phyloP scores from a whole-genome alignment of 2,329 filamentous ascomycete genomes.

The Alternaria longipes region DNA sequence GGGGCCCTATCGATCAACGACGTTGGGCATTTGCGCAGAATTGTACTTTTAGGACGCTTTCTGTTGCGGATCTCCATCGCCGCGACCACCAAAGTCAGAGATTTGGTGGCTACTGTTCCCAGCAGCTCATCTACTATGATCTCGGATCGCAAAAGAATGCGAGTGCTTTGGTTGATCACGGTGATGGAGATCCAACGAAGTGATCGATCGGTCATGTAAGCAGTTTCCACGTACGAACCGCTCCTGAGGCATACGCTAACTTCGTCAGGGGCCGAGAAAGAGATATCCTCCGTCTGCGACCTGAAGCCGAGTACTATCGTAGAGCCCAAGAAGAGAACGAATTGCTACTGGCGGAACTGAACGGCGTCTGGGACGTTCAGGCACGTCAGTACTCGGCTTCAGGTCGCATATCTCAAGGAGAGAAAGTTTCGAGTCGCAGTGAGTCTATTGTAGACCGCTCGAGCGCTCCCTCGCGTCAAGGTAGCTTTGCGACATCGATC shows the following conservation, averaged over 20 bases:
- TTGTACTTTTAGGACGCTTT: background rate
- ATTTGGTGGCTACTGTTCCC: too few species aligned
- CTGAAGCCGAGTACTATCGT: background rate
- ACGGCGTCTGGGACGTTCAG: conserved; percentile 55
- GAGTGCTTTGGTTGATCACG: too few species aligned
- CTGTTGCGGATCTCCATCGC: background rate
- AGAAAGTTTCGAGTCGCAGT: conserved; percentile 56
- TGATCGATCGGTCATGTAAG: too few species aligned
- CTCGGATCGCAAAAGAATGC: too few species aligned
- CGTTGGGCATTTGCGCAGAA: background rate
- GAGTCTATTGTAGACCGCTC: conserved; percentile 60
- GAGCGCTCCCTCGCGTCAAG: conserved; percentile 71
- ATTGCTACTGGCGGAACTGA: conserved; percentile 57
- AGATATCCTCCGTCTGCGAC: background rate
- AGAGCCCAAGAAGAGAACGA: conserved; percentile 54
- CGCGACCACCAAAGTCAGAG: background rate
- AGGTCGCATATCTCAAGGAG: background rate
- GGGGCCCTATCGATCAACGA: conserved; percentile 2
- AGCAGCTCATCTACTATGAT: too few species aligned
- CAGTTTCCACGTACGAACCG: too few species aligned
- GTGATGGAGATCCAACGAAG: too few species aligned
- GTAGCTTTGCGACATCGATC: conserved; percentile 79
- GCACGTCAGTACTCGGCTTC: background rate
- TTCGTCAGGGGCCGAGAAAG: too few species aligned
- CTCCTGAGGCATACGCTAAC: too few species aligned